Base-by-base conservation (phyloP, 768 basidiomycete species). In the Butyriboletus loyo region DNA sequence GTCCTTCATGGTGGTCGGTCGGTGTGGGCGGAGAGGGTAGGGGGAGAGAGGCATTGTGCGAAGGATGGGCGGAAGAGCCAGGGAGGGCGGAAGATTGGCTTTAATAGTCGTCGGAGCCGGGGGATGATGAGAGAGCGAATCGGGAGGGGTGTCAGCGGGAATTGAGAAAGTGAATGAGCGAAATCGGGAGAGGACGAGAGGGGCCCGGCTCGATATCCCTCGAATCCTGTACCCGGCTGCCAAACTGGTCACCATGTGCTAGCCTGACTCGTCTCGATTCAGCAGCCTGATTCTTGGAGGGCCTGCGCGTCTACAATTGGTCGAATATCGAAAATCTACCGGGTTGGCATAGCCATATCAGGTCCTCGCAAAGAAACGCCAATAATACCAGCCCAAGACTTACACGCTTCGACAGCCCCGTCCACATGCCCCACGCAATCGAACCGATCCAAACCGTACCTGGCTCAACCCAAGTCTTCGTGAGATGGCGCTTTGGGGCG, bases 181-280 rank as follows among this genome's bases (percentile, higher is more conserved):
- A 53, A 63, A 59, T 60, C 62, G 63, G 53, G 36, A 35, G 46
- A 58, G 67, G 64, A 74, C 73, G 73, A 79, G 73, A 76, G 75
- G 73, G 72, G 73, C 57, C 69, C 73, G 75, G 73, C 66, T 60
- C 42, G 56, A 57, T 49, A 65, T 59, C 53, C 60, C 60, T 65
- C 68, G 65, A 67, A 70, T 50, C 53, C 61, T 67, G 60, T 59
- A 63, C 56, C 47, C 28, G 57, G 62, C 54, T 64, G 68, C 67
- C 71, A 74, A 70, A 69, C 58, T 52, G 45, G 68, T 68, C 66
- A 67, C 66, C 62, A 60, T 68, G 68, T 73, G 66, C 63, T 59
- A 66, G 49, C 25, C 67, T 78, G 76, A 78, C 76, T 78, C 73
- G 70, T 58, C 55, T 65, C 64, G 69, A 72, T 68, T 72, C 66